These are phyloP conservation scores for Colletotrichum viniferum DNA, from an alignment of 2,329 filamentous ascomycete species.

Conservation along the genomic window DNA sequence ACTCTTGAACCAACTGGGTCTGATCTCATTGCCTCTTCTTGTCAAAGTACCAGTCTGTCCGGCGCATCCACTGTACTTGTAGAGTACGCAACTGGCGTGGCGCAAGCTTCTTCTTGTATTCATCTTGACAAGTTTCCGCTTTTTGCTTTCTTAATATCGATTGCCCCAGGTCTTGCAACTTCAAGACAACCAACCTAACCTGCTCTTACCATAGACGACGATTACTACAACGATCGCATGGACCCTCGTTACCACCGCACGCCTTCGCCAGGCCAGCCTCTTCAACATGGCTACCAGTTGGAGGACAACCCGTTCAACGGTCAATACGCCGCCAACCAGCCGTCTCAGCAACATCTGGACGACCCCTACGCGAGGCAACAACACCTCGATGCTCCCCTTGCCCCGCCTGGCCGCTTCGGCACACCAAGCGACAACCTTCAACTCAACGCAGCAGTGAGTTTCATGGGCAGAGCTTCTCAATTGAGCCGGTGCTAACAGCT, in stretches of 20 bases:
- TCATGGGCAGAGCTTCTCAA: background rate
- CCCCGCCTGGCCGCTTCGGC: slow-evolving; percentile 37
- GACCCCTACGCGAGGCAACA: slow-evolving; percentile 66
- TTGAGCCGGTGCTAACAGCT: background rate
- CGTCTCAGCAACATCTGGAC: slow-evolving; percentile 59
- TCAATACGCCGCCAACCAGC: slow-evolving; percentile 29
- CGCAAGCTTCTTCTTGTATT: background rate
- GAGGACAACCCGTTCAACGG: slow-evolving; percentile 74
- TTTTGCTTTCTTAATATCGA: background rate
- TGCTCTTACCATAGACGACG: slow-evolving; percentile 52
- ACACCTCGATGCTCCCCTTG: slow-evolving; percentile 24
- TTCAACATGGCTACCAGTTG: slow-evolving; percentile 79
- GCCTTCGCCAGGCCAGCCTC: slow-evolving; percentile 77
- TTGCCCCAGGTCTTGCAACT: background rate
- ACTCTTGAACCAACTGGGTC: background rate
- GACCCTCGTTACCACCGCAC: slow-evolving; percentile 63
- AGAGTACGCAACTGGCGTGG: slow-evolving; percentile 13
- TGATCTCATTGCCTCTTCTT: background rate
- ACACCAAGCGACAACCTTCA: slow-evolving; percentile 78
- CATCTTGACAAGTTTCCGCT: background rate
- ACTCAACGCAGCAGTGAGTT: slow-evolving; percentile 81
- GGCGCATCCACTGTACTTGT: background rate
- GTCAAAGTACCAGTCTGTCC: background rate
- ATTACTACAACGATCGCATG: slow-evolving; percentile 66
- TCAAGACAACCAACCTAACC: slow-evolving; percentile 19